A percentile compares a stretch with the other conserved stretches of the same genome.
These are phyloP conservation scores for Aspergillus persii DNA, from an alignment of 2,329 filamentous ascomycete species.

Conservation along the genomic window DNA sequence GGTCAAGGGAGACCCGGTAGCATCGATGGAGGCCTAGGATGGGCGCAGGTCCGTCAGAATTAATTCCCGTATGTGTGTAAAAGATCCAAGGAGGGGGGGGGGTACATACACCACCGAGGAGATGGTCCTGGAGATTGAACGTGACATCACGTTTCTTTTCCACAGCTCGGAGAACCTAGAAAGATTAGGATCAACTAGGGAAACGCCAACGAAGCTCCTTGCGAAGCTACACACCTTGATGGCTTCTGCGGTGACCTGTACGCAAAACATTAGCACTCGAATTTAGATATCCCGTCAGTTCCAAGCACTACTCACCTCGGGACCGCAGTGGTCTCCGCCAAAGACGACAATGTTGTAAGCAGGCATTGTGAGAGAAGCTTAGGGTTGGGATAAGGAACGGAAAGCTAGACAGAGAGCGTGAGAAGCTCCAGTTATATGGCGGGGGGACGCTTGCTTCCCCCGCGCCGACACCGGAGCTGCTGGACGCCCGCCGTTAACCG, in stretches of 20 bases:
- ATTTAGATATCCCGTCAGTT: background rate
- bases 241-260: constrained; percentile 75
- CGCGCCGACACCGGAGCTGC: constrained; percentile 29
- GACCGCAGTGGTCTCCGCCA: constrained; percentile 79
- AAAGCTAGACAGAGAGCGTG: background rate
- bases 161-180: constrained; percentile 72
- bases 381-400: constrained; percentile 4
- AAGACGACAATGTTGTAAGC: constrained; percentile 78
- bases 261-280: background rate
- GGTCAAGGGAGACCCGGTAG: constrained; percentile 73
- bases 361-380: constrained; percentile 53
- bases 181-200: background rate
- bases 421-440: constrained; percentile 13
- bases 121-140: constrained; percentile 87
- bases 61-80: background rate
- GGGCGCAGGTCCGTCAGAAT: background rate
- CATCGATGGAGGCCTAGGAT: constrained; percentile 79
- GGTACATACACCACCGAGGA: constrained; percentile 80
- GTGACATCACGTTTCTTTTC: constrained; percentile 70
- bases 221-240: constrained; percentile 67
- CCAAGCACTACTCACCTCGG: constrained; percentile 64
- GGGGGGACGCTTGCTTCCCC: constrained; percentile 18
- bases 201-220: background rate
- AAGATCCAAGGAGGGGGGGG: background rate
- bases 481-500: constrained; percentile 3